Evolutionary conservation across 164 flowering plant genomes (phyloP).

Genomic region (Taxillus chinensis): DNA sequence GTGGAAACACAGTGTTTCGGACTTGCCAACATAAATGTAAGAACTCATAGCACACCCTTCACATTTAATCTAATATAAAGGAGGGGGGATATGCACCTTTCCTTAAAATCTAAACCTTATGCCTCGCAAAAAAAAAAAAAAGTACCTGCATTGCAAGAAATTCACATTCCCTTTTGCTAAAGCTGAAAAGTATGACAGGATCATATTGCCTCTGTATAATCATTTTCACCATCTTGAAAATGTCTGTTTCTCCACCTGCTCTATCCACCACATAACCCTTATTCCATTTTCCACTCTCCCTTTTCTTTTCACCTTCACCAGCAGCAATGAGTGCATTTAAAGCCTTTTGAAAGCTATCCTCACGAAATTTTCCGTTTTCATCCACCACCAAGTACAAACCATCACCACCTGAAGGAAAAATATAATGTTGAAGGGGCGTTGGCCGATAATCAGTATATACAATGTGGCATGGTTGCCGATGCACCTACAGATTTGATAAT

Average conservation of each 20-base stretch:
- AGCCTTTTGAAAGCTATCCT: conserved; percentile 92
- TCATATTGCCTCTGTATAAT: conserved; percentile 89
- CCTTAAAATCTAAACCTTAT: too few relatives aligned
- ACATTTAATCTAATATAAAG: too few relatives aligned
- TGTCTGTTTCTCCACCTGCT: conserved; percentile 88
- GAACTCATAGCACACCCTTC: too few relatives aligned
- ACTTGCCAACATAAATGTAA: too few relatives aligned
- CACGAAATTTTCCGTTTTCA: conserved; percentile 92
- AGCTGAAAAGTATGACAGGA: conserved; percentile 95
- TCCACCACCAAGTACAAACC: conserved; percentile 91
- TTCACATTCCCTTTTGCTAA: conserved; percentile 99
- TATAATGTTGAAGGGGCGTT: conserved; percentile 96
- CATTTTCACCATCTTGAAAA: conserved; percentile 97
- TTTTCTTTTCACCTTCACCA: conserved; percentile 58
- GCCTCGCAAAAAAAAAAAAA: background rate
- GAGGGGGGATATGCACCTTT: too few relatives aligned
- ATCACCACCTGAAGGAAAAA: conserved; percentile 86
- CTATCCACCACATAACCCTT: conserved; percentile 53
- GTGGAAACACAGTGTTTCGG: too few relatives aligned
- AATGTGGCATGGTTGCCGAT: conserved; percentile 94
- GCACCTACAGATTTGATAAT: conserved; percentile 51
- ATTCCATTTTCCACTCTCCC: conserved; percentile 70
- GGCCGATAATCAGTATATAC: conserved; percentile 98
- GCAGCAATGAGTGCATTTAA: conserved; percentile 79
- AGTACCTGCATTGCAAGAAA: conserved; percentile 96